Evolutionary conservation across 2,329 filamentous ascomycete genomes (phyloP), one percentile per base, ranked within the genome.

Genomic region (Didymella pinodella): DNA sequence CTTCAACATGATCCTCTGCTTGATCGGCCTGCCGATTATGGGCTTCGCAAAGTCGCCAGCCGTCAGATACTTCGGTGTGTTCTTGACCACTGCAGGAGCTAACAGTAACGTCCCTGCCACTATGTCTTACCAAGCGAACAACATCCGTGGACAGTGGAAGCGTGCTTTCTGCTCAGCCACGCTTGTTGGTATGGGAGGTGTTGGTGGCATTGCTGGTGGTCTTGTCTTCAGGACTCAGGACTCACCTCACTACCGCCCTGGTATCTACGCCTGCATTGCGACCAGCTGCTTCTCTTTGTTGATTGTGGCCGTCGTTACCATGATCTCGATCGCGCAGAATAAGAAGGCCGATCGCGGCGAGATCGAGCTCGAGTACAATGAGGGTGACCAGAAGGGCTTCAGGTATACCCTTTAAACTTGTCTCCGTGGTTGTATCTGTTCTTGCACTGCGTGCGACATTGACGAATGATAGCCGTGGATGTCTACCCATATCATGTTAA

Each of bases 91-190:
- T 0, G 89, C 90, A 0, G 91, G 90, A 7, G 87, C 88, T 63
- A 93, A 93, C 76, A 85, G 88, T 64, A 95, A 95, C 73, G 82
- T 94, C 4, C 92, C 92, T 0, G 83, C 87, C 1, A 82, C 86
- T 45, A 86, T 96, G 80, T 85, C 90, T 0, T 95, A 92, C 79
- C 91, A 94, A 79, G 90, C 91, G 41, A 95, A 94, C 79, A 96
- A 96, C 77, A 89, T 96, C 70, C 88, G 90, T 52, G 92, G 91
- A 0, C 91, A 95, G 78, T 96, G 91, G 91, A 96, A 94, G 80
- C 86, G 92, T 47, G 91, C 91, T 0, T 88, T 95, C 66, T 89
- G 87, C 74, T 90, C 87, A 59, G 90, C 91, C 2, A 89, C 88
- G 0, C 83, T 94, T 2, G 89, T 95, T 3, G 90, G 89, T 1